Evolutionary conservation across 768 basidiomycete genomes (phyloP).

Genomic region (Lactifluus echinatus): DNA sequence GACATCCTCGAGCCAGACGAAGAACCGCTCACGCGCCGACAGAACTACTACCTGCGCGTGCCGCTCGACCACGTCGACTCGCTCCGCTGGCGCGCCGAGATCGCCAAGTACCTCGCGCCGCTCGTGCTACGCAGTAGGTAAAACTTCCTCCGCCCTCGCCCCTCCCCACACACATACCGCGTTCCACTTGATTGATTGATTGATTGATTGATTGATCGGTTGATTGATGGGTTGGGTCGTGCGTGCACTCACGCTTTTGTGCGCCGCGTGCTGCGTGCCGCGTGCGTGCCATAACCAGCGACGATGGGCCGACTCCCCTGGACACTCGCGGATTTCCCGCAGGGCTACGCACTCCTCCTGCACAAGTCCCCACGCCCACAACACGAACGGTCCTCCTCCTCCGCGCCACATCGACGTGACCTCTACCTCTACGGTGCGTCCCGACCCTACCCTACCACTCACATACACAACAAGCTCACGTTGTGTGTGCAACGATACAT

Average conservation of each 20-base stretch:
- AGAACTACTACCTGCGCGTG: constrained; percentile 8
- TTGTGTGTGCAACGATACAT: too few species aligned
- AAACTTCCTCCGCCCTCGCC: neutral
- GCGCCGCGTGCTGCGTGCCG: neutral
- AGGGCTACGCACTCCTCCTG: constrained; percentile 7
- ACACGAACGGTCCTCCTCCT: too few species aligned
- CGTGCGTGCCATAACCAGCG: too few species aligned
- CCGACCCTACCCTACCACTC: too few species aligned
- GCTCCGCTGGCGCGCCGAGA: constrained; percentile 8
- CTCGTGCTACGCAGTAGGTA: constrained; percentile 11
- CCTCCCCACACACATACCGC: neutral
- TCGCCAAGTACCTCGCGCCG: constrained; percentile 13
- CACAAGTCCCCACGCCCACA: neutral
- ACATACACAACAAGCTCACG: too few species aligned
- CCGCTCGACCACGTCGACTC: constrained; percentile 9
- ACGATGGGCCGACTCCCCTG: constrained; percentile 7
- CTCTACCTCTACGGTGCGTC: constrained; percentile 12
- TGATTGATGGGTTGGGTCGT: too few species aligned
- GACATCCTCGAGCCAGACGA: constrained; percentile 2
- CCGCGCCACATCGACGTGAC: constrained; percentile 2
- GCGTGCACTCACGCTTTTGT: too few species aligned
- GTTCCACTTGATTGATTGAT: too few species aligned
- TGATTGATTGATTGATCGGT: too few species aligned
- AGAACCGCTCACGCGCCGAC: neutral
- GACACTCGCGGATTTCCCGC: constrained; percentile 12